Conservation (phyloP, 2,329 filamentous ascomycete species). For the Colletotrichum falcatum region DNA sequence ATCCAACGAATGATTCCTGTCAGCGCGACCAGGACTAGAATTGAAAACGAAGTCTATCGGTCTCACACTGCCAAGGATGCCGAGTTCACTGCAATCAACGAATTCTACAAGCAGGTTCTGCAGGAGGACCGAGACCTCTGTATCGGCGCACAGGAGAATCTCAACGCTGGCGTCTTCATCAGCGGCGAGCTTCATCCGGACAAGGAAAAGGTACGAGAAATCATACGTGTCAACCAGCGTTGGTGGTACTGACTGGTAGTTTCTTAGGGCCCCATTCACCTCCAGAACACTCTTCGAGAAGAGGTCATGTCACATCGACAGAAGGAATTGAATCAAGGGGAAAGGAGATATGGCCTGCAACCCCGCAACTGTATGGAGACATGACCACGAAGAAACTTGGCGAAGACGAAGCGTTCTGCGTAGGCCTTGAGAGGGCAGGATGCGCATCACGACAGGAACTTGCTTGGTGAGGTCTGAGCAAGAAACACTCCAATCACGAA, state of each 20-base stretch:
- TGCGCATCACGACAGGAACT: slow-evolving; percentile 37
- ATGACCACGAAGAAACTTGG: slow-evolving; percentile 45
- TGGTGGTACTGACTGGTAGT: slow-evolving; percentile 40
- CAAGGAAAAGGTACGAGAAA: slow-evolving; percentile 55
- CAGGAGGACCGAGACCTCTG: slow-evolving; percentile 64
- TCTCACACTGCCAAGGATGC: slow-evolving; percentile 60
- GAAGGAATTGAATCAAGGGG: slow-evolving; percentile 43
- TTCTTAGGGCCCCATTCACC: slow-evolving; percentile 58
- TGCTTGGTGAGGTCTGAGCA: slow-evolving; percentile 37
- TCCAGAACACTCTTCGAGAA: slow-evolving; percentile 46
- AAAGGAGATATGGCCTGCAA: slow-evolving; percentile 49
- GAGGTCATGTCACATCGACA: slow-evolving; percentile 47
- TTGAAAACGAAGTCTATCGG: slow-evolving; percentile 65
- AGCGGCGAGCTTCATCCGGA: slow-evolving; percentile 66
- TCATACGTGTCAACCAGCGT: no score
- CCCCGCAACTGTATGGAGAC: slow-evolving; percentile 42
- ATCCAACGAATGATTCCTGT: slow-evolving; percentile 63
- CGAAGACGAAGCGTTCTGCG: slow-evolving; percentile 48
- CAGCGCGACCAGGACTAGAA: slow-evolving; percentile 55
- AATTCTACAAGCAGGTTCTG: slow-evolving; percentile 64
- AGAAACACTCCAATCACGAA: not conserved
- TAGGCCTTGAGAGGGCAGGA: slow-evolving; percentile 42
- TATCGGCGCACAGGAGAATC: slow-evolving; percentile 61
- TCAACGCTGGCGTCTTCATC: slow-evolving; percentile 62
- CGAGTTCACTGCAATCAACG: slow-evolving; percentile 58